A percentile compares a stretch with the other conserved stretches of the same genome.
Conservation (phyloP, 2,329 filamentous ascomycete species). For the Paecilomyces formosus region DNA sequence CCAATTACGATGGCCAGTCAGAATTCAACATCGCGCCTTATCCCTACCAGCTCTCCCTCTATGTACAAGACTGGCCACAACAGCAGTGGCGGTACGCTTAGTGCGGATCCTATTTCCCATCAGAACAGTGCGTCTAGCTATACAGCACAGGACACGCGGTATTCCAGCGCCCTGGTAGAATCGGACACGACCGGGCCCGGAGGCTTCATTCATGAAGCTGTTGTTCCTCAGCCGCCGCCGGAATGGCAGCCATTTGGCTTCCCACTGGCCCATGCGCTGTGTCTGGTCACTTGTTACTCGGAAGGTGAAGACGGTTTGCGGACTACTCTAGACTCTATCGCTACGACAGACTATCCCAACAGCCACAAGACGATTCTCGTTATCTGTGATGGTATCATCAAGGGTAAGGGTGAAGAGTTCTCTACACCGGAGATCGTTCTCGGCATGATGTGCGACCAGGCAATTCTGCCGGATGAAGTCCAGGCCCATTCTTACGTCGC, state of each 20-base stretch:
- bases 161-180: slow-evolving; percentile 47
- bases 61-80: slow-evolving; percentile 60
- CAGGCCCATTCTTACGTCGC: slow-evolving; percentile 92
- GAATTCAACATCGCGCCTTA: slow-evolving; percentile 62
- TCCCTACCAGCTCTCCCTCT: slow-evolving; percentile 53
- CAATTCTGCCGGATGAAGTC: slow-evolving; percentile 71
- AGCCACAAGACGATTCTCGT: slow-evolving; percentile 96
- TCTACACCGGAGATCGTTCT: slow-evolving; percentile 87
- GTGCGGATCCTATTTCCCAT: slow-evolving; percentile 33
- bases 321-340: slow-evolving; percentile 91
- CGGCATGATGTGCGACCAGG: slow-evolving; percentile 90
- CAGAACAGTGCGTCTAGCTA: slow-evolving; percentile 50
- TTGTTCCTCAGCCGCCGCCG: slow-evolving; percentile 90
- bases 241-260: slow-evolving; percentile 98
- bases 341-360: slow-evolving; percentile 97
- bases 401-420: slow-evolving; percentile 79
- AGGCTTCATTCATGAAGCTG: slow-evolving; percentile 92
- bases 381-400: slow-evolving; percentile 96
- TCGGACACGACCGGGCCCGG: slow-evolving; percentile 71
- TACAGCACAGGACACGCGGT: slow-evolving; percentile 47
- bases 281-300: slow-evolving; percentile 92
- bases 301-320: slow-evolving; percentile 89
- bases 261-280: slow-evolving; percentile 87
- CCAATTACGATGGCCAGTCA: slow-evolving; percentile 97
- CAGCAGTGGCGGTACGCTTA: slow-evolving; percentile 50